Percentiles rank a stretch among this genome's conserved stretches.
Conservation (phyloP, 2,329 filamentous ascomycete species). For the Paraconiothyrium brasiliense region DNA sequence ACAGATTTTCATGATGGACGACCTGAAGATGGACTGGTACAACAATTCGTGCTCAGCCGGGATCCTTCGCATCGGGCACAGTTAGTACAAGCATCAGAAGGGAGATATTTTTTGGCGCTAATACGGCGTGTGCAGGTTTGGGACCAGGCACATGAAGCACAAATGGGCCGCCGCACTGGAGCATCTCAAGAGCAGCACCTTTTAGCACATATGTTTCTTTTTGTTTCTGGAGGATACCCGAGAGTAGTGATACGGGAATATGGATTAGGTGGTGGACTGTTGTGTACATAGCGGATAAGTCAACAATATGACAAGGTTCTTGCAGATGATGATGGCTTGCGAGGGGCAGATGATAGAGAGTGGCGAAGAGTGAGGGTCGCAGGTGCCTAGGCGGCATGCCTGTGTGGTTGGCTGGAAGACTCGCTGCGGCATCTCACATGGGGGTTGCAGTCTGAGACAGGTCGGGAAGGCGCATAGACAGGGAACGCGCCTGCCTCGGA, state of each 20-base stretch:
- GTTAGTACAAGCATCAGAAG: constrained; percentile 28
- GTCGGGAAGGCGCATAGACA: constrained; percentile 2
- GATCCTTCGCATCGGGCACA: constrained; percentile 42
- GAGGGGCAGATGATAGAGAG: constrained; percentile 2
- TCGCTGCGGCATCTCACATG: constrained; percentile 6
- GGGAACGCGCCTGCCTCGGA: constrained; percentile 9
- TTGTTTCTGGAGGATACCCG: constrained; percentile 11
- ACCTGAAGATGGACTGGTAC: constrained; percentile 59
- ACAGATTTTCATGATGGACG: constrained; percentile 59
- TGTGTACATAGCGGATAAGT: neutral
- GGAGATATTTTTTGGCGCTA: constrained; percentile 9
- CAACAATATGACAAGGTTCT: neutral
- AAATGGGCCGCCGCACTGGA: neutral
- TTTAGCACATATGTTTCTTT: neutral
- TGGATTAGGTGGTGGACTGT: neutral
- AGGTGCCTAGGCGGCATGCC: constrained; percentile 8
- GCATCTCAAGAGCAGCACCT: constrained; percentile 9
- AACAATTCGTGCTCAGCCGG: constrained; percentile 61
- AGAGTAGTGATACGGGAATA: constrained; percentile 10
- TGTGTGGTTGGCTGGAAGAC: constrained; percentile 6
- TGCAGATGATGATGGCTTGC: constrained; percentile 16
- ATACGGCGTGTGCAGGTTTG: constrained; percentile 2
- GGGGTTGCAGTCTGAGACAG: constrained; percentile 4
- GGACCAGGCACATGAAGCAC: constrained; percentile 9
- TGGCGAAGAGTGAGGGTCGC: neutral